phyloP scores from a whole-genome alignment of 179 eudicot species.

The Kewa caespitosa region DNA sequence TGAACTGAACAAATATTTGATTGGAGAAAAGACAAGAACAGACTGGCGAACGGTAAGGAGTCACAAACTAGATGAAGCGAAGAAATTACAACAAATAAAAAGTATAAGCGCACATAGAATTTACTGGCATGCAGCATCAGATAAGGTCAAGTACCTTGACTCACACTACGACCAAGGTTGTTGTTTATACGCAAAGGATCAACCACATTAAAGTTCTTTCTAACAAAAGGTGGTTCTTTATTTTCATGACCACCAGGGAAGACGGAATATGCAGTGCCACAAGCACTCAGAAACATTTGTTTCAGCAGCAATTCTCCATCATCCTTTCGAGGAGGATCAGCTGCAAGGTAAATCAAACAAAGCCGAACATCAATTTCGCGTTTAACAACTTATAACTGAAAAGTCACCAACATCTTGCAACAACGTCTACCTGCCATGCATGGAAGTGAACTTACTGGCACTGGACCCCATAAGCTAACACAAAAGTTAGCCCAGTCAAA shows the following conservation, averaged over 20 bases:
- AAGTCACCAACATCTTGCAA: background rate
- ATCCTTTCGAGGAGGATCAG: constrained; percentile 55
- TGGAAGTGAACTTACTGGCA: constrained; percentile 78
- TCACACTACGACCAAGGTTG: constrained; percentile 71
- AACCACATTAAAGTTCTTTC: constrained; percentile 52
- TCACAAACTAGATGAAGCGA: background rate
- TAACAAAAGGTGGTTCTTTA: constrained; percentile 36
- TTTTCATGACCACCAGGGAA: constrained; percentile 41
- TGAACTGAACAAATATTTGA: background rate
- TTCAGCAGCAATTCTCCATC: constrained; percentile 50
- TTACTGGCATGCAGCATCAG: too few species aligned
- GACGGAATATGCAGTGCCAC: constrained; percentile 47
- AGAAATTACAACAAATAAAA: background rate
- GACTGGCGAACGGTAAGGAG: constrained; percentile 3
- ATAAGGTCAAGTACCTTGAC: constrained; percentile 42
- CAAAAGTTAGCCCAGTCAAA: constrained; percentile 98
- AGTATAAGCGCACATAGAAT: background rate
- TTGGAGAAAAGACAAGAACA: background rate
- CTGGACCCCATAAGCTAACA: constrained; percentile 96
- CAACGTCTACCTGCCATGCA: constrained; percentile 55
- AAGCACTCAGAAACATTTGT: constrained; percentile 47
- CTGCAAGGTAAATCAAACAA: constrained; percentile 30
- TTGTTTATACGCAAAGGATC: constrained; percentile 59
- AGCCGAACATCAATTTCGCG: constrained; percentile 15
- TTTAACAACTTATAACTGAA: background rate